Evolutionary conservation across 352 stramenopile genomes (phyloP), one percentile per base, ranked within the genome.

Genomic region (Thalassiosira hispida): DNA sequence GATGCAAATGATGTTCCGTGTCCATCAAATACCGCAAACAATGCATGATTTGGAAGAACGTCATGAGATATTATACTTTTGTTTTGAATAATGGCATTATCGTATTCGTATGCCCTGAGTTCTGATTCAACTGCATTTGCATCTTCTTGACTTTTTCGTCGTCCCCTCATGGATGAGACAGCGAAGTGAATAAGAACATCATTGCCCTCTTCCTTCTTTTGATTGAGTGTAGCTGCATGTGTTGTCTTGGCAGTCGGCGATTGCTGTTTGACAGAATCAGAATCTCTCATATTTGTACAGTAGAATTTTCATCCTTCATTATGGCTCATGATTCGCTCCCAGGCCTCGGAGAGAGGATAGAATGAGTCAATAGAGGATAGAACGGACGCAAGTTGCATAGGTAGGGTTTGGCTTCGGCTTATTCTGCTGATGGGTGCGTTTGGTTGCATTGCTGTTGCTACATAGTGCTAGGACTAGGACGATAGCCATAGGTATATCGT

Each of bases 21-120:
- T 0, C 88, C 86, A 73, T 92, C 86, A 74, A 91, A 91, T 0
- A 92, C 80, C 25, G 71, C 82, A 70, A 90, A 90, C 38, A 92
- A 42, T 47, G 75, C 72, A 62, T 79, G 67, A 22, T 22, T 35
- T 35, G 46, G 62, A 25, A 78, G 46, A 22, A 40, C 27, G 47
- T 63, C 27, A 22, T 38, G 25, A 29, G 11, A 60, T 22, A 47
- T 49, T 0, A 14, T 61, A 25, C 0, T 68, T 25, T 57, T 16
- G 42, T 33, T 16, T 42, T 25, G 60, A 68, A 6, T n/a, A n/a
- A n/a, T n/a, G 16, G 9, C 31, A 14, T 35, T 29, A 2, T 16
- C 22, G 22, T 25, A 16, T 22, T 61, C 51, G 59, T 14, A 55
- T 62, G 18, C 2, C 20, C 11, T 20, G 9, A 70, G 44, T 57